Evolutionary conservation across 305 asterid species (phyloP).

Genomic region (Solanum aculeatissimum): DNA sequence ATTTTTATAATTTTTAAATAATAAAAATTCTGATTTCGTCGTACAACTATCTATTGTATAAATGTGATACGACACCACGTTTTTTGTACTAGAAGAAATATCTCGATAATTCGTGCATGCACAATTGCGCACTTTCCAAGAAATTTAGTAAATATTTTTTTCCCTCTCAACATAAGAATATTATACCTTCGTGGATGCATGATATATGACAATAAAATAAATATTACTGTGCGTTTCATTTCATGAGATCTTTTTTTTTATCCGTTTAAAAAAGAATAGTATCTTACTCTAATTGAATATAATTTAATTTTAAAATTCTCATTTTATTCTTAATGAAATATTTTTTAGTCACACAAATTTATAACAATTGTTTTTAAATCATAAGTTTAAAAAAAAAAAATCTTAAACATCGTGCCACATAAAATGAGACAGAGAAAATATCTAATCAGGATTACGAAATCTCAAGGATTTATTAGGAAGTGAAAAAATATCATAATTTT

Average conservation of each 20-base stretch:
- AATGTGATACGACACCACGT: background rate
- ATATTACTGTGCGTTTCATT: background rate
- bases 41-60: background rate
- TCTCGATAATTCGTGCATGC: background rate
- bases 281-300: too few relatives aligned
- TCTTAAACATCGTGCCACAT: too few relatives aligned
- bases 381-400: accelerated
- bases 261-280: too few relatives aligned
- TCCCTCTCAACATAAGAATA: background rate
- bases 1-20: background rate
- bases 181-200: background rate
- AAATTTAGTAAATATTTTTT: background rate
- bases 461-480: background rate
- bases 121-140: background rate
- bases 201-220: background rate
- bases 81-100: background rate
- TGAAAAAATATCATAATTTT: background rate
- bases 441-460: background rate
- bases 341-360: too few relatives aligned
- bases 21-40: background rate
- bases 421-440: too few relatives aligned
- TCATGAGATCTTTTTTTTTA: too few relatives aligned
- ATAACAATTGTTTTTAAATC: too few relatives aligned
- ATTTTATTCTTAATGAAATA: too few relatives aligned
- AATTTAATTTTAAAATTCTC: too few relatives aligned